These are phyloP conservation scores for Parachlorella kessleri DNA, from an alignment of 139 green algal genomes.

Conservation along the genomic window DNA sequence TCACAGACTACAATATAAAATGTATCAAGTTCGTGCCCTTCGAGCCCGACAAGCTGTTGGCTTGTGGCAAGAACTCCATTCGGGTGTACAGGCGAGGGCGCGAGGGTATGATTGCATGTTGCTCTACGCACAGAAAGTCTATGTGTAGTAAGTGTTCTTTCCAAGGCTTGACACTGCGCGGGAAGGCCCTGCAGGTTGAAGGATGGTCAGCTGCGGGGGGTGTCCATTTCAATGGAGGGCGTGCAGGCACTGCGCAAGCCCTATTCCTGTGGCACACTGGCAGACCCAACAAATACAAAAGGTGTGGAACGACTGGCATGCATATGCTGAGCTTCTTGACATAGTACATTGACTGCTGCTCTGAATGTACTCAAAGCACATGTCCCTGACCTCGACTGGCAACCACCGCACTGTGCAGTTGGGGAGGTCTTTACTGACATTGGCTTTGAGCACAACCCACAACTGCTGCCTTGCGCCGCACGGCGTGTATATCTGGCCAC, in stretches of 20 bases:
- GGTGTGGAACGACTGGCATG: too few relatives aligned
- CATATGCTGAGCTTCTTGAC: too few relatives aligned
- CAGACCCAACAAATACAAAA: neutral
- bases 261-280: constrained; percentile 26
- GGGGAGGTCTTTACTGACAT: constrained; percentile 84
- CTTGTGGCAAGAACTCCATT: constrained; percentile 74
- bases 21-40: constrained; percentile 63
- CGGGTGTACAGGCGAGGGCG: constrained; percentile 59
- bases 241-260: constrained; percentile 3
- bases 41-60: constrained; percentile 73
- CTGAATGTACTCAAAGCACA: too few relatives aligned
- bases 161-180: too few relatives aligned
- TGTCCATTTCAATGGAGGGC: constrained; percentile 54
- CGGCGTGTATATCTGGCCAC: constrained; percentile 57
- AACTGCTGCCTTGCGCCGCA: constrained; percentile 36
- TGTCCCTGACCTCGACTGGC: too few relatives aligned
- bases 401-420: neutral
- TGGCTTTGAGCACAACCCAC: constrained; percentile 63
- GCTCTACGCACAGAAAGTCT: too few relatives aligned
- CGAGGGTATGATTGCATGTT: too few relatives aligned
- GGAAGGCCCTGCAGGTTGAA: constrained; percentile 15
- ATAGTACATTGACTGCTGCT: too few relatives aligned
- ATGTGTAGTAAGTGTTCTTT: too few relatives aligned
- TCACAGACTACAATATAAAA: constrained; percentile 74
- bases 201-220: constrained; percentile 60